phyloP scores from a whole-genome alignment of 2,329 filamentous ascomycete species.

The Xylaria sp. region DNA sequence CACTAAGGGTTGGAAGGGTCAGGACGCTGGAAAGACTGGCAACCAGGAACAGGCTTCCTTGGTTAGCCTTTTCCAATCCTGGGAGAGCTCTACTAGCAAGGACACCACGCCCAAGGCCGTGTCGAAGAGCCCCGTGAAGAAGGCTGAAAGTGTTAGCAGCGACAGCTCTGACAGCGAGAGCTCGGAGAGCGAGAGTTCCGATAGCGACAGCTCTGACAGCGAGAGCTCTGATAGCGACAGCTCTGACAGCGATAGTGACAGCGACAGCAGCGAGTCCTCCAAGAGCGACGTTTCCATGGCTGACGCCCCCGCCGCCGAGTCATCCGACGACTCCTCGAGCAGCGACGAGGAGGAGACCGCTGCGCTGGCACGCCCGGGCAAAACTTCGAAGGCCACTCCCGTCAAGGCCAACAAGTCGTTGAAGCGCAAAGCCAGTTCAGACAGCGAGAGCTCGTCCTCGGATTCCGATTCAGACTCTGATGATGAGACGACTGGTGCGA shows the following conservation, averaged over 20 bases:
- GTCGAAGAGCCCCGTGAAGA: conserved; percentile 21
- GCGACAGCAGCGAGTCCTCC: background rate
- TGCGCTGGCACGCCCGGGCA: conserved; percentile 14
- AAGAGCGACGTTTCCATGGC: conserved; percentile 42
- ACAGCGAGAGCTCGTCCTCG: conserved; percentile 35
- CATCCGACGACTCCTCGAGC: conserved; percentile 26
- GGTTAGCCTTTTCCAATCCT: conserved; percentile 46
- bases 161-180: conserved; percentile 31
- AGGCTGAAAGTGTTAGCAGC: conserved; percentile 28
- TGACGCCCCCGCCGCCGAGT: conserved; percentile 35
- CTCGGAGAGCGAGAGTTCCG: conserved; percentile 6
- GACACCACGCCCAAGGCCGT: conserved; percentile 26
- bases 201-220: conserved; percentile 14
- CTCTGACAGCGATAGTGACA: conserved; percentile 26
- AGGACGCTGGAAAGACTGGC: conserved; percentile 25
- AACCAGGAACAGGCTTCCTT: conserved; percentile 39
- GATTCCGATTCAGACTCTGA: conserved; percentile 35
- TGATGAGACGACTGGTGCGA: conserved; percentile 34
- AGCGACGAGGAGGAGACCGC: conserved; percentile 29
- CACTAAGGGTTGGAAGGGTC: conserved; percentile 44
- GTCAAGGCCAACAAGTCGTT: conserved; percentile 36
- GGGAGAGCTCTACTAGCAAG: conserved; percentile 40
- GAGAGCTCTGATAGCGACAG: conserved; percentile 17
- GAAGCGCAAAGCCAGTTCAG: conserved; percentile 50
- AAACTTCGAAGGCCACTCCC: conserved; percentile 25